These are phyloP conservation scores for Cladophialophora carrionii DNA, from an alignment of 2,329 filamentous ascomycete genomes.

Conservation along the genomic window DNA sequence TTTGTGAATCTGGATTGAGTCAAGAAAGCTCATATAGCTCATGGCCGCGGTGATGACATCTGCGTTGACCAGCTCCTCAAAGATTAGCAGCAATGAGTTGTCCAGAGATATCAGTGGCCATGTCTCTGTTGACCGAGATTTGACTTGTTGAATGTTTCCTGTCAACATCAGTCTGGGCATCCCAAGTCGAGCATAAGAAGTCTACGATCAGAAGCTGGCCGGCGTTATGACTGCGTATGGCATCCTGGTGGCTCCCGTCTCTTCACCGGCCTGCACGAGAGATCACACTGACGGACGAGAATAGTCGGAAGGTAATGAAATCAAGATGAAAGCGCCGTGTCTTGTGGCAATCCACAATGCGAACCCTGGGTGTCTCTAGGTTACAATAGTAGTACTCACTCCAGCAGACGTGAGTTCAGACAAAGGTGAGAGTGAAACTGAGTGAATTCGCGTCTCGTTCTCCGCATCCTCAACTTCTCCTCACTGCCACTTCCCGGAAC, in stretches of 20 bases:
- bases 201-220: neutral
- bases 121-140: too few species aligned
- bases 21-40: too few species aligned
- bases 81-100: too few species aligned
- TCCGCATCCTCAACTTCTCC: slow-evolving; percentile 22
- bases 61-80: too few species aligned
- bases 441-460: neutral
- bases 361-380: neutral
- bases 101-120: too few species aligned
- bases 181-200: neutral
- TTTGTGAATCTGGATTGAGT: too few species aligned
- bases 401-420: neutral
- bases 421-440: neutral
- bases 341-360: neutral
- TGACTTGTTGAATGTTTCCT: too few species aligned
- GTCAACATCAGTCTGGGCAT: neutral
- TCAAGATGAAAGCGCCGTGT: neutral
- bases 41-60: too few species aligned
- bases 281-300: neutral
- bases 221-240: neutral
- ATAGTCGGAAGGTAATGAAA: neutral
- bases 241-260: neutral
- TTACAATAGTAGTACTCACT: neutral
- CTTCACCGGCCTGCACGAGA: neutral
- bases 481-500: slow-evolving; percentile 8